A percentile compares a stretch with the other conserved stretches of the same genome.
These are phyloP conservation scores for Stereum hirsutum DNA, from an alignment of 1,284 basidiomycete genomes.

Conservation along the genomic window DNA sequence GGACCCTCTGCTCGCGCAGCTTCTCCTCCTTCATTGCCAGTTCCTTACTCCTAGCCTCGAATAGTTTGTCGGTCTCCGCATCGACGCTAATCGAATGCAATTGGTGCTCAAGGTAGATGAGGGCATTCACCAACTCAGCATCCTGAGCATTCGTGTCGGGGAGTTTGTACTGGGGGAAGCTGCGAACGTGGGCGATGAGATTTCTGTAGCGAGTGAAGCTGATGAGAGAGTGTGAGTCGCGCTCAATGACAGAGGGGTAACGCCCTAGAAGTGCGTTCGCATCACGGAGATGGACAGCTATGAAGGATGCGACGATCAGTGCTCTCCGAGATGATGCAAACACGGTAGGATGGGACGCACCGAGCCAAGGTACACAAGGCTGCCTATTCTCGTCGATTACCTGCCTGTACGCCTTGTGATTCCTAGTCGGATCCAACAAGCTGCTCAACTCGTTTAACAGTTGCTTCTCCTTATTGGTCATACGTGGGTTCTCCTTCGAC, in stretches of 20 bases:
- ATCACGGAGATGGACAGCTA: conserved; percentile 32
- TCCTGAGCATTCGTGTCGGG: conserved; percentile 23
- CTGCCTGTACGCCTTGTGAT: conserved; percentile 27
- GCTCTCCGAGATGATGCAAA: not conserved
- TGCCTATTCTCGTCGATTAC: conserved; percentile 18
- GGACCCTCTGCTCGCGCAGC: conserved; percentile 15
- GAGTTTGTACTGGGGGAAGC: conserved; percentile 22
- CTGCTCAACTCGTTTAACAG: conserved; percentile 23
- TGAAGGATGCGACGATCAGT: not conserved
- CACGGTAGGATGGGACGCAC: conserved; percentile 15
- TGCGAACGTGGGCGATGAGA: conserved; percentile 26
- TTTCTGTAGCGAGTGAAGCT: conserved; percentile 31
- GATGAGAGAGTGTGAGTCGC: conserved; percentile 26
- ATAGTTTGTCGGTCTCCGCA: conserved; percentile 17
- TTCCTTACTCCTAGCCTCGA: conserved; percentile 21
- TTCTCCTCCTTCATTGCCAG: conserved; percentile 20
- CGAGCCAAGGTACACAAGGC: conserved; percentile 27
- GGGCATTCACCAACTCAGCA: conserved; percentile 22
- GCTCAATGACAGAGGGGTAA: conserved; percentile 17
- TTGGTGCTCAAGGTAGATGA: conserved; percentile 31
- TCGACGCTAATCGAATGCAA: conserved; percentile 18
- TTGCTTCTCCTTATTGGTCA: conserved; percentile 20
- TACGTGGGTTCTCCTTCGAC: conserved; percentile 15
- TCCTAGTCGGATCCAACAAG: conserved; percentile 23
- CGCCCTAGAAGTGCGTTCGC: conserved; percentile 20